These are phyloP conservation scores for Ophiostoma quercus DNA, from an alignment of 2,329 filamentous ascomycete species.

Conservation along the genomic window DNA sequence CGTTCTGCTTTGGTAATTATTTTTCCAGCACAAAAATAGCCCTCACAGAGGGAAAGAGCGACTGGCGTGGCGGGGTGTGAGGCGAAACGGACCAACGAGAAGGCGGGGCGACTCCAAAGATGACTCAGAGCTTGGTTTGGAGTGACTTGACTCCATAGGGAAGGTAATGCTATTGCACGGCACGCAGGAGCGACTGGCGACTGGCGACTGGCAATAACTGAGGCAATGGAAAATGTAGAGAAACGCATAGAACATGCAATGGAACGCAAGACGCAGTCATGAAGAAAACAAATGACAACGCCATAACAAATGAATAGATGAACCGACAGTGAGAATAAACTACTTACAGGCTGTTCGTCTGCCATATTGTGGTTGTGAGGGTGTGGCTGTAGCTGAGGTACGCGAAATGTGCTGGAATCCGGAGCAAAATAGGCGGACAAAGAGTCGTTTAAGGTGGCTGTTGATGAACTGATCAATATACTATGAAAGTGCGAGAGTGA, in stretches of 20 bases:
- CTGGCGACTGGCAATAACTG: not conserved
- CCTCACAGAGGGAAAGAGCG: conserved; percentile 16
- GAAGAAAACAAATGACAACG: not conserved
- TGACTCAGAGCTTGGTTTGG: conserved; percentile 22
- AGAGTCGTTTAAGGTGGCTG: not conserved
- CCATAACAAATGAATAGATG: not conserved
- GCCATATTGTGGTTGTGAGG: conserved; percentile 16
- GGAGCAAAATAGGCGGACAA: not conserved
- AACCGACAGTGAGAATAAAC: not conserved
- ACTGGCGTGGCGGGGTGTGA: conserved; percentile 23
- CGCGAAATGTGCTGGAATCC: not conserved
- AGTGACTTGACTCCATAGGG: not conserved
- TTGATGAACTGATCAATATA: not conserved
- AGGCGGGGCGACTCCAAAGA: conserved; percentile 19
- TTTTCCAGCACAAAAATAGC: conserved; percentile 20
- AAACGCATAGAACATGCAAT: conserved; percentile 10
- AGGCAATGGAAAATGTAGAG: conserved; percentile 7
- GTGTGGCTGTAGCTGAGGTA: not conserved
- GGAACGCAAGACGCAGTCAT: not conserved
- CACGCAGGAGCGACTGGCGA: not conserved
- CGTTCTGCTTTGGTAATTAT: conserved; percentile 15
- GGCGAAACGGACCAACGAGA: conserved; percentile 19
- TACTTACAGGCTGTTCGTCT: conserved; percentile 19
- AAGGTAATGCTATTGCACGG: conserved; percentile 8
- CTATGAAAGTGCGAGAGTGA: not conserved